These are phyloP conservation scores for Fagopyrum homotropicum DNA, from an alignment of 148 eudicot species.

Conservation along the genomic window DNA sequence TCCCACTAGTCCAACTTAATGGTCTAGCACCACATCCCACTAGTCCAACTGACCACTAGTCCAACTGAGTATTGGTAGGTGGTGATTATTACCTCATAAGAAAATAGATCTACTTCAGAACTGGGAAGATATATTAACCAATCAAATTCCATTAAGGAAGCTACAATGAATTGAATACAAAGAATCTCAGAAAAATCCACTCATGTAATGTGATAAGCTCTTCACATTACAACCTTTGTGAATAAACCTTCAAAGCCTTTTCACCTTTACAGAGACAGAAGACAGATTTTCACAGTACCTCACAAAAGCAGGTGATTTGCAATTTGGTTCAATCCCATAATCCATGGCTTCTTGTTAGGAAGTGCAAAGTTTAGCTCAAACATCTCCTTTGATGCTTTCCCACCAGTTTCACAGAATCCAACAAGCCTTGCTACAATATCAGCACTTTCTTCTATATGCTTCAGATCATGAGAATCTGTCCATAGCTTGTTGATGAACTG, in stretches of 20 bases:
- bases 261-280: neutral
- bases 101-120: neutral
- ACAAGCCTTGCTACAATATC: conserved; percentile 85
- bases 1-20: no score
- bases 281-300: conserved; percentile 10
- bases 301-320: conserved; percentile 70
- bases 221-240: neutral
- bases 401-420: conserved; percentile 58
- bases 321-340: conserved; percentile 73
- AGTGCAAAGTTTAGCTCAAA: conserved; percentile 82
- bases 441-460: conserved; percentile 73
- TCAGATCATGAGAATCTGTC: conserved; percentile 65
- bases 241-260: neutral
- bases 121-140: neutral
- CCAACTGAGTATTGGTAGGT: no score
- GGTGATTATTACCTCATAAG: no score
- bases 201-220: neutral
- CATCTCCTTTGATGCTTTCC: conserved; percentile 87
- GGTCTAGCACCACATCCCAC: no score
- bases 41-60: no score
- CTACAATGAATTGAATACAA: neutral
- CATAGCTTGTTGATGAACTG: conserved; percentile 81
- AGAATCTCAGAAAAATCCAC: neutral
- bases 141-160: neutral
- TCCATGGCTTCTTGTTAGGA: conserved; percentile 74